Conservation (phyloP, 768 basidiomycete species). For the Dacryopinax primogenitus region DNA sequence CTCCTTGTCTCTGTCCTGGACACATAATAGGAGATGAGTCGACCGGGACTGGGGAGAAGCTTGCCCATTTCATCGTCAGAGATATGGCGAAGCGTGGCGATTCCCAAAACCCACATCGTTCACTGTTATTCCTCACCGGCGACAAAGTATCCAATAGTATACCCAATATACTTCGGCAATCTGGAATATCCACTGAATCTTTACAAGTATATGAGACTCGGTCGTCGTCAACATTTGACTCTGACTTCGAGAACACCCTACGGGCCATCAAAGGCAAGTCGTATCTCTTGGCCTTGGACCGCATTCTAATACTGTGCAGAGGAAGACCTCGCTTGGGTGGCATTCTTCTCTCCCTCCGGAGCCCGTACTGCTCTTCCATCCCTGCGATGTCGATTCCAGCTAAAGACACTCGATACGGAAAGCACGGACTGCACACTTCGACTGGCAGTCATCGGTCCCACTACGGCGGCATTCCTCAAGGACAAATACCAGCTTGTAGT, state of each 20-base stretch:
- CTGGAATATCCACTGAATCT: slow-evolving; percentile 34
- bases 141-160: slow-evolving; percentile 76
- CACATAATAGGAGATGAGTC: slow-evolving; percentile 36
- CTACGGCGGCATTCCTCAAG: slow-evolving; percentile 42
- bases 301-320: background rate
- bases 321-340: slow-evolving; percentile 38
- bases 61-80: slow-evolving; percentile 49
- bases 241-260: background rate
- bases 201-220: slow-evolving; percentile 60
- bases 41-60: slow-evolving; percentile 54
- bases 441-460: slow-evolving; percentile 56
- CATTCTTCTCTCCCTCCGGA: slow-evolving; percentile 63
- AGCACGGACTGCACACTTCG: background rate
- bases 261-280: background rate
- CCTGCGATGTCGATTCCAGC: slow-evolving; percentile 35
- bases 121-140: slow-evolving; percentile 64
- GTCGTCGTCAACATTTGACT: slow-evolving; percentile 10
- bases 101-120: slow-evolving; percentile 16
- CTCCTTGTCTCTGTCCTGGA: slow-evolving; percentile 19
- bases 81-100: slow-evolving; percentile 26
- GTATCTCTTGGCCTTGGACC: background rate
- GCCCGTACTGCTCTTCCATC: slow-evolving; percentile 45
- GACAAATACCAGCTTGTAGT: slow-evolving; percentile 39
- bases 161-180: slow-evolving; percentile 36
- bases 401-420: slow-evolving; percentile 21